These are phyloP conservation scores for Didymella sp. DNA, from an alignment of 2,329 filamentous ascomycete species.

Conservation along the genomic window DNA sequence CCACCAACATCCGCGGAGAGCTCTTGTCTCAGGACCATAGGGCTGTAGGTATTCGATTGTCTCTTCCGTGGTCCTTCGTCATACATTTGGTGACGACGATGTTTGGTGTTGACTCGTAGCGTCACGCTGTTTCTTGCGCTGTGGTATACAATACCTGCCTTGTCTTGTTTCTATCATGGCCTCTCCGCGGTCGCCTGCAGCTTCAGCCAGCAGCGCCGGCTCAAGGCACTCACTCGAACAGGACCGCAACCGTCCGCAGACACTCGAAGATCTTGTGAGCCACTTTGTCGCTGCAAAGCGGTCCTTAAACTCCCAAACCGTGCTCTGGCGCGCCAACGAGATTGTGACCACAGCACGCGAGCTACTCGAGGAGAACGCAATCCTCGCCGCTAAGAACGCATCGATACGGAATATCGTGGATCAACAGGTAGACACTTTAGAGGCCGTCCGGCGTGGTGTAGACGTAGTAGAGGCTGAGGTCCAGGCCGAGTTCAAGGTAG, in stretches of 20 bases:
- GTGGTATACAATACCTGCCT: neutral
- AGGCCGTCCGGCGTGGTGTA: conserved; percentile 54
- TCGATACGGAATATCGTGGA: conserved; percentile 53
- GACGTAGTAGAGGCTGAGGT: conserved; percentile 52
- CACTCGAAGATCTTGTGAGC: conserved; percentile 78
- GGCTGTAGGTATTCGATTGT: neutral
- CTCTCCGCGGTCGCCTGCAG: conserved; percentile 52
- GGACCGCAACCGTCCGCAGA: conserved; percentile 47
- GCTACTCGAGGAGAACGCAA: conserved; percentile 78
- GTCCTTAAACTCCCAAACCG: conserved; percentile 81
- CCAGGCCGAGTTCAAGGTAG: conserved; percentile 54
- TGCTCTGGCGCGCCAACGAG: conserved; percentile 85
- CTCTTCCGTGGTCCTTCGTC: neutral
- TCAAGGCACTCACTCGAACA: conserved; percentile 34
- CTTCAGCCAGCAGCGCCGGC: conserved; percentile 48
- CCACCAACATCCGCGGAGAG: conserved; percentile 3
- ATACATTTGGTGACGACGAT: neutral
- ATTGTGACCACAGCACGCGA: conserved; percentile 78
- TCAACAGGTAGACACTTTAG: conserved; percentile 54
- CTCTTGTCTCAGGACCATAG: conserved; percentile 4
- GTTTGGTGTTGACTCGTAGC: neutral
- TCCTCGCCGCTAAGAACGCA: conserved; percentile 65
- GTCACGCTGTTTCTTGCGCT: neutral
- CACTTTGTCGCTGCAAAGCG: conserved; percentile 88
- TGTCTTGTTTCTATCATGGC: conserved; percentile 35